These are phyloP conservation scores for Eragrostis nindensis DNA, from an alignment of 176 grass and related monocot species.

Conservation along the genomic window DNA sequence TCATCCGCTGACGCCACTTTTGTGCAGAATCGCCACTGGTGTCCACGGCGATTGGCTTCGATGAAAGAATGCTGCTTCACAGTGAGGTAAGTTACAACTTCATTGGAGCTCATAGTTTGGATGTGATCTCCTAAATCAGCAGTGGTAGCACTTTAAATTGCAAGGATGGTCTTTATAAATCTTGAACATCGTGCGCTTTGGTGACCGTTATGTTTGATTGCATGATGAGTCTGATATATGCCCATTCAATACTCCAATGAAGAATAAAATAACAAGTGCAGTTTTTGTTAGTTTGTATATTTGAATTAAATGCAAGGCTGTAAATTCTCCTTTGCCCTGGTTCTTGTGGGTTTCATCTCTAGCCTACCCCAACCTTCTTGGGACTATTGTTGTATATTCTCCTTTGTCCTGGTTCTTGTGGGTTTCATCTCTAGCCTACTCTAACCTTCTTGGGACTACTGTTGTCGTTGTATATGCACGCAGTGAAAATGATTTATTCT, in stretches of 20 bases:
- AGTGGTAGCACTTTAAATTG: neutral
- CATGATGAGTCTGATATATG: constrained; percentile 16
- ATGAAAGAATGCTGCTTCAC: constrained; percentile 99
- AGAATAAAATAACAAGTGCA: neutral
- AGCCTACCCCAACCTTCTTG: neutral
- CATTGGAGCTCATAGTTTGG: constrained; percentile 22
- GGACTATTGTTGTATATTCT: neutral
- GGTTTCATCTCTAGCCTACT: too few relatives aligned
- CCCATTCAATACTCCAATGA: neutral
- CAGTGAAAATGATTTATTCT: neutral
- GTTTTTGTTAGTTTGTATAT: constrained; percentile 1
- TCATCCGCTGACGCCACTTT: constrained; percentile 34
- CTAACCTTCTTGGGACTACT: too few relatives aligned
- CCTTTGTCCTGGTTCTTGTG: neutral
- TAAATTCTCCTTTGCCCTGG: neutral
- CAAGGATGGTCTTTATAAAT: constrained; percentile 17
- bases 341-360: neutral
- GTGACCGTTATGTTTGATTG: constrained; percentile 24
- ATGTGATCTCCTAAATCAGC: constrained; percentile 22
- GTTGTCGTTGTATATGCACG: too few relatives aligned
- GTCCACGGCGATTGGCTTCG: constrained; percentile 89
- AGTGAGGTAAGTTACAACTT: constrained; percentile 61
- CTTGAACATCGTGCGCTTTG: constrained; percentile 12
- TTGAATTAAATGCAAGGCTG: neutral
- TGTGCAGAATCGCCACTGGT: constrained; percentile 51